Base-by-base conservation (phyloP, 352 stramenopile species). In the Phytophthora fragariaefolia region DNA sequence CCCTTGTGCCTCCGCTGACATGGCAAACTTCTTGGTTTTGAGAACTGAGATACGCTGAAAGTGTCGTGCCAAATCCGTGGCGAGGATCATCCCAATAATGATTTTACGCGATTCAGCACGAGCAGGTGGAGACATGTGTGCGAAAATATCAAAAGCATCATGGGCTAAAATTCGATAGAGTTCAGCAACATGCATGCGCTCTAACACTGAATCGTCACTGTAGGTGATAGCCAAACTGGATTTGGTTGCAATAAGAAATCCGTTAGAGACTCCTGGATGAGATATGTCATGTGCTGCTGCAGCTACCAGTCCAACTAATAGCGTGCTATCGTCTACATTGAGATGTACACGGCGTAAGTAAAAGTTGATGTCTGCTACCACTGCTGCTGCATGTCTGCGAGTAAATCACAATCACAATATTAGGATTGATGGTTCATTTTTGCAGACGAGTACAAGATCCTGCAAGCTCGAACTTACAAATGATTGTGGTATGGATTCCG, bases 181-280 rank as follows among this genome's bases (percentile, higher is more conserved):
- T 57, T 89, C 80, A 1, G 83, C 80, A 40, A 91, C 71, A 34
- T 91, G 83, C 83, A 91, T 91, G 46, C 83, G 83, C 47, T 91
- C 83, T 12, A 98, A 74, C 9, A 97, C 85, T 42, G 85, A 96
- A 42, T 93, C 82, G 61, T 97, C 95, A 56, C 96, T 98, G 76
- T 98, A 98, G 0, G 79, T 89, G 66, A 98, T 83, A 38, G 93
- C 93, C n/a, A 97, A 72, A 26, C 95, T 90, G 38, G 86, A 92
- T 40, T 73, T 79, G n/a, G 91, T 96, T 27, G 90, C 83, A 51
- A 97, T 86, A 38, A 98, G 83, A 58, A 97, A 98, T 43, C 76
- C 77, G 69, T 98, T 98, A 13, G 89, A 97, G 15, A 95, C 89
- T 26, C 95, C 95, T 0, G 90, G 87, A 60, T 98, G 95, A 32